Evolutionary conservation across 2,329 filamentous ascomycete species (phyloP).

Genomic region (Daldinia eschscholtzii): DNA sequence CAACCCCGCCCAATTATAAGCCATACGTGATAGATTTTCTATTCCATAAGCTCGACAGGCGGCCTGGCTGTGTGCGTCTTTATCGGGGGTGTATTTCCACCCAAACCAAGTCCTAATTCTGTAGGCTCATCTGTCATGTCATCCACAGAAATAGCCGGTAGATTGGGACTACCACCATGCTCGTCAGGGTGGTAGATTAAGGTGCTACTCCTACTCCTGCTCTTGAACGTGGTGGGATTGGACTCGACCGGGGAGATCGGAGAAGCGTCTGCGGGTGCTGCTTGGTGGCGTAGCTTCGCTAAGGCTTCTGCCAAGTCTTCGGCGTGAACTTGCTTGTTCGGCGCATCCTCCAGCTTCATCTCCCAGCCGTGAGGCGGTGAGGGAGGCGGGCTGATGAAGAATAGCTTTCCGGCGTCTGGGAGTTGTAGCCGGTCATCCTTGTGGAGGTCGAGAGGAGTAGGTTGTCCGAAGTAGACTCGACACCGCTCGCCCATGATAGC

Average conservation of each 20-base stretch:
- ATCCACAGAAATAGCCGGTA: slow-evolving; percentile 76
- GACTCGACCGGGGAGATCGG: slow-evolving; percentile 58
- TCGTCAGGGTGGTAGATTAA: slow-evolving; percentile 74
- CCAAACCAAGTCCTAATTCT: slow-evolving; percentile 50
- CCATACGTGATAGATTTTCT: slow-evolving; percentile 40
- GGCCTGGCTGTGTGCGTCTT: slow-evolving; percentile 72
- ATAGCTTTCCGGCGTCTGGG: slow-evolving; percentile 77
- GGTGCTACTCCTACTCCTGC: slow-evolving; percentile 72
- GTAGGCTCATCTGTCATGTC: slow-evolving; percentile 72
- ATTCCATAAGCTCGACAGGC: slow-evolving; percentile 74
- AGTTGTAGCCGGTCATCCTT: slow-evolving; percentile 72
- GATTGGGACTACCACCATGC: slow-evolving; percentile 65
- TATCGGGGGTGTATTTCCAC: slow-evolving; percentile 58
- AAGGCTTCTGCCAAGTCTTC: slow-evolving; percentile 77
- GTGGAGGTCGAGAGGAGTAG: slow-evolving; percentile 65
- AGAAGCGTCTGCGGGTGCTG: slow-evolving; percentile 45
- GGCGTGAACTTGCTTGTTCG: slow-evolving; percentile 77
- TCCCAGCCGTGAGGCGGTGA: slow-evolving; percentile 78
- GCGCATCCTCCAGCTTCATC: slow-evolving; percentile 75
- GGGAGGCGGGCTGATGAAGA: slow-evolving; percentile 79
- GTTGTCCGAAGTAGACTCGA: slow-evolving; percentile 76
- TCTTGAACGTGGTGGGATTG: slow-evolving; percentile 42
- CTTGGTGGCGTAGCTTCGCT: slow-evolving; percentile 69
- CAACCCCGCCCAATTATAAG: slow-evolving; percentile 17
- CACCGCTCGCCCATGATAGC: slow-evolving; percentile 76